phyloP scores from a whole-genome alignment of 257 asterid species.

The Solanum gracilifrons region DNA sequence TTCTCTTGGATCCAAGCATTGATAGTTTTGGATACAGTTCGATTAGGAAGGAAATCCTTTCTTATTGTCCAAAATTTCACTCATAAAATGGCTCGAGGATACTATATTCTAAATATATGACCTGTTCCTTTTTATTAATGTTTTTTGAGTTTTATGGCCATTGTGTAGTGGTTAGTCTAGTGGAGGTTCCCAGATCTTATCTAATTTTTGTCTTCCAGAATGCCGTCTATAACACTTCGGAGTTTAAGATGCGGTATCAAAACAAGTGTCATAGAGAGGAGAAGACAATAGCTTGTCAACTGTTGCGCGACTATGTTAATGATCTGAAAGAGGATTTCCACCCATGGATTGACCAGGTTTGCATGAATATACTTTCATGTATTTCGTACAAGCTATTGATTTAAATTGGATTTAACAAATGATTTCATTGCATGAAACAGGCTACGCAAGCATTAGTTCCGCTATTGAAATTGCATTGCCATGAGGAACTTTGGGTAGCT shows the following conservation, averaged over 20 bases:
- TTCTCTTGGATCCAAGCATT: neutral
- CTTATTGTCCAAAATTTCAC: neutral
- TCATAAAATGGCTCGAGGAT: neutral
- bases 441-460: constrained; percentile 23
- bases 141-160: neutral
- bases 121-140: neutral
- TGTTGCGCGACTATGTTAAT: constrained; percentile 95
- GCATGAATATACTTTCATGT: constrained; percentile 7
- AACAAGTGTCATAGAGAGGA: constrained; percentile 66
- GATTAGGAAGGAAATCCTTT: neutral
- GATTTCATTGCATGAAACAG: constrained; percentile 20
- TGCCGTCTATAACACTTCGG: neutral
- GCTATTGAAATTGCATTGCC: neutral
- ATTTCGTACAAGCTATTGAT: neutral
- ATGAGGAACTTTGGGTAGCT: neutral
- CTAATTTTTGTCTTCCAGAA: constrained; percentile 32
- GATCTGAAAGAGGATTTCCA: constrained; percentile 93
- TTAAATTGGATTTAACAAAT: neutral
- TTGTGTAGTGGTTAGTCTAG: neutral
- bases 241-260: constrained; percentile 33
- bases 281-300: constrained; percentile 95
- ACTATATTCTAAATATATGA: neutral
- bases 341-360: constrained; percentile 98
- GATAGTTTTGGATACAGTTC: no score
- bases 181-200: neutral